These are phyloP conservation scores for Neurospora sp. DNA, from an alignment of 2,329 filamentous ascomycete species.

Conservation along the genomic window DNA sequence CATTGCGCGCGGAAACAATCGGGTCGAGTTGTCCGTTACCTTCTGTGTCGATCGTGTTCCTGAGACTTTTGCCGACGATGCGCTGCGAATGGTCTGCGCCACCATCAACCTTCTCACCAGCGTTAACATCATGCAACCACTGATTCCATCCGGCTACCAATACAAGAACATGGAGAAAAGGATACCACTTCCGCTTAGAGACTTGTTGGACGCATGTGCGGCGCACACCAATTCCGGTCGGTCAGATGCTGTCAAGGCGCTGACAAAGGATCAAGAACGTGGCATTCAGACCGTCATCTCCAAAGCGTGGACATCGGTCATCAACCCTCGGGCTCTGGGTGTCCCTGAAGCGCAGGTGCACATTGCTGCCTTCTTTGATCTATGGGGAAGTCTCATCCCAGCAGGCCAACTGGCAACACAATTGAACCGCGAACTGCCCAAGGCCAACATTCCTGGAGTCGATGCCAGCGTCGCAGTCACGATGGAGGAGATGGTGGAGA, in stretches of 20 bases:
- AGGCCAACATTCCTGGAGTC: constrained; percentile 26
- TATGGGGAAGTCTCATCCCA: constrained; percentile 40
- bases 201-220: constrained; percentile 4
- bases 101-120: constrained; percentile 37
- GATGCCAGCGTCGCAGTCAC: constrained; percentile 29
- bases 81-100: constrained; percentile 34
- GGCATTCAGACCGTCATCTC: constrained; percentile 33
- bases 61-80: constrained; percentile 31
- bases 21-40: constrained; percentile 33
- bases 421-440: constrained; percentile 33
- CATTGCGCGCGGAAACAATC: constrained; percentile 25
- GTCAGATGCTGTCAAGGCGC: constrained; percentile 15
- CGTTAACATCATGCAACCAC: constrained; percentile 35
- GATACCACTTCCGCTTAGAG: constrained; percentile 30
- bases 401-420: constrained; percentile 36
- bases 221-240: constrained; percentile 7
- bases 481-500: constrained; percentile 38
- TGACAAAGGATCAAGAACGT: constrained; percentile 31
- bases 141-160: constrained; percentile 34
- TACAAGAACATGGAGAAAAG: constrained; percentile 28
- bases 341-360: constrained; percentile 33
- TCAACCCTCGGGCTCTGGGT: constrained; percentile 29
- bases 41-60: constrained; percentile 37
- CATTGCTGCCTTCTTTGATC: constrained; percentile 39
- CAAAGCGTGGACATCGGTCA: constrained; percentile 33